Evolutionary conservation across 495 filamentous ascomycete genomes (phyloP).

Genomic region (Amorphotheca resinae): DNA sequence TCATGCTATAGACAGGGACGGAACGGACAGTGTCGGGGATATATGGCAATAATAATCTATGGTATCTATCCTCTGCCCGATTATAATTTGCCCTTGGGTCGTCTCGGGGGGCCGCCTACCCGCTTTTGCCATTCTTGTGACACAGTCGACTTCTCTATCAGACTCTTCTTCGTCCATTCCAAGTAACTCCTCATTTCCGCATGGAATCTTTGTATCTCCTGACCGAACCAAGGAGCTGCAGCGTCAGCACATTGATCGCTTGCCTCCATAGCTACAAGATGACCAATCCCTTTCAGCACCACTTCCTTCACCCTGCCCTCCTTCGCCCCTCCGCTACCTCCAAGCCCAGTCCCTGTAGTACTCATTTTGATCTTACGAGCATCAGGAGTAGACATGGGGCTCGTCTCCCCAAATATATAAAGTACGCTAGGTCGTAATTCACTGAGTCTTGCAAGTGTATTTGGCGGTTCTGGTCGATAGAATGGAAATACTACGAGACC

Average conservation of each 20-base stretch:
- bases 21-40: background rate
- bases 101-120: slow-evolving; percentile 7
- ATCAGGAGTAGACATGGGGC: slow-evolving; percentile 44
- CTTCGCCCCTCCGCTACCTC: slow-evolving; percentile 53
- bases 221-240: slow-evolving; percentile 47
- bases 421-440: slow-evolving; percentile 65
- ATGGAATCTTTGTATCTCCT: slow-evolving; percentile 51
- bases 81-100: slow-evolving; percentile 9
- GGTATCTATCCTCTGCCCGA: background rate
- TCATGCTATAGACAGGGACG: background rate
- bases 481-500: slow-evolving; percentile 41
- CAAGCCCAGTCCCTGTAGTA: slow-evolving; percentile 48
- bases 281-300: slow-evolving; percentile 54
- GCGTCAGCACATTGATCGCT: slow-evolving; percentile 51
- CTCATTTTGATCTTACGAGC: slow-evolving; percentile 43
- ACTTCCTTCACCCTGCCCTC: slow-evolving; percentile 61
- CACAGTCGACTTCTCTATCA: slow-evolving; percentile 45
- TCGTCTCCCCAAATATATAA: slow-evolving; percentile 65
- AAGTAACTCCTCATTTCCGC: slow-evolving; percentile 48
- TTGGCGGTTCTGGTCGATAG: slow-evolving; percentile 60
- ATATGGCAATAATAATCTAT: background rate
- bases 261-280: slow-evolving; percentile 76
- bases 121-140: slow-evolving; percentile 39
- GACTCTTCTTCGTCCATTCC: slow-evolving; percentile 35
- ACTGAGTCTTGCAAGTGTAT: slow-evolving; percentile 51